Evolutionary conservation across 495 filamentous ascomycete genomes (phyloP), one percentile per base, ranked within the genome.

Genomic region (Usnea hakonensis): DNA sequence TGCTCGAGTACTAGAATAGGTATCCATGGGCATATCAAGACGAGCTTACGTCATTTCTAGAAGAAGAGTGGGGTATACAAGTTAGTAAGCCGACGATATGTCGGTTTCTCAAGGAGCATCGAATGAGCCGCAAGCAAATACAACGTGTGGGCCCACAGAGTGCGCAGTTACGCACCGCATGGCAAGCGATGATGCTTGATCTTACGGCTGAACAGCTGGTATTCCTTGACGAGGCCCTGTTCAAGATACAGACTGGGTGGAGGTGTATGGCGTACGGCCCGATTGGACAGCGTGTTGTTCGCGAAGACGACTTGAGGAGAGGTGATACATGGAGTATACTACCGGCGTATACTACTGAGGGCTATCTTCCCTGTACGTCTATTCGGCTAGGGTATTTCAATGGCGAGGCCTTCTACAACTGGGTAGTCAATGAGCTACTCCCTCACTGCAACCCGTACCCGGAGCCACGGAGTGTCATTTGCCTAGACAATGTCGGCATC

Each of bases 311-410:
- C 26, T 30, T 35, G 26, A 9, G n/a, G 23, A 5, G 58, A 40
- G 58, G 58, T 37, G 33, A 44, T 35, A 40, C 50, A 6, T 57
- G 38, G 30, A 62, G 50, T 44, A 37, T 62, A 11, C 35, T 62
- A 6, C 50, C 50, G 5, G 50, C 50, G 2, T 62, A 62, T 33
- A 62, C 50, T 3, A 37, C 33, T 41, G 52, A 62, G 21, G 52
- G 60, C 32, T 62, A 62, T 46, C 50, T 56, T 23, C 36, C 52
- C 19, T 62, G 52, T 57, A 55, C 50, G 5, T 35, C 32, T 26
- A 40, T 62, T 37, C 17, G 41, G 16, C 14, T 41, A 38, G 50
- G 50, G 28, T 62, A 44, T 38, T 62, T 55, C 36, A 62, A 62
- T 41, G 38, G 23, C 19, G 52, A 55, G 19, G 32, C 21, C 38